These are phyloP conservation scores for Tulasnella sp. DNA, from an alignment of 768 basidiomycete genomes.

Conservation along the genomic window DNA sequence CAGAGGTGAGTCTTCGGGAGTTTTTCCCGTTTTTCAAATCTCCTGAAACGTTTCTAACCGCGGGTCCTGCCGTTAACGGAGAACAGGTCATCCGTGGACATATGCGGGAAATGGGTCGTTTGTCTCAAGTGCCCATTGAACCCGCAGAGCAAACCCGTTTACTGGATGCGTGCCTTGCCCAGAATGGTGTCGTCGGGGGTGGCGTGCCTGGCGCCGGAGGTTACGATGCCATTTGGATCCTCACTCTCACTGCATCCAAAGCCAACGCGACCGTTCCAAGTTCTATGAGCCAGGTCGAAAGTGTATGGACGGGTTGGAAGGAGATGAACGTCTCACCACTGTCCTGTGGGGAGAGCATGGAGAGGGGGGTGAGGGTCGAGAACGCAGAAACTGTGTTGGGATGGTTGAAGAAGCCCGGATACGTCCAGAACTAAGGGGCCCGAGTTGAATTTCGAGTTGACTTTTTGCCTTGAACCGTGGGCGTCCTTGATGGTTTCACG, in stretches of 20 bases:
- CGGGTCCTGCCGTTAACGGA: not conserved
- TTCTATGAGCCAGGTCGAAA: constrained; percentile 60
- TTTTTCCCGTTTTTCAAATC: not conserved
- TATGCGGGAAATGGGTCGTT: constrained; percentile 80
- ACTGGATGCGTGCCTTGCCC: constrained; percentile 67
- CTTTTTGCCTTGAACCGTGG: not conserved
- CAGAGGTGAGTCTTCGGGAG: constrained; percentile 49
- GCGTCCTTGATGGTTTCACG: not conserved
- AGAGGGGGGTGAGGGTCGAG: constrained; percentile 63
- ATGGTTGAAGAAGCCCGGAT: not conserved
- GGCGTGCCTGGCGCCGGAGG: constrained; percentile 98
- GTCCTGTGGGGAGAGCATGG: constrained; percentile 62
- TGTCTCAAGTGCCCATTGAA: constrained; percentile 81
- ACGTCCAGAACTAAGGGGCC: not conserved
- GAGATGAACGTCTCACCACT: constrained; percentile 67
- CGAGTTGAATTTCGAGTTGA: too few relatives aligned
- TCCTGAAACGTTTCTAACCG: not conserved
- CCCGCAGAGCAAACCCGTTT: constrained; percentile 81
- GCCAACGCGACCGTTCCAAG: constrained; percentile 30
- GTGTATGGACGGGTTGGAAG: constrained; percentile 61
- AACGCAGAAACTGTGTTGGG: constrained; percentile 34
- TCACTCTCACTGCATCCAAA: constrained; percentile 56
- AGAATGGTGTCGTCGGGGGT: constrained; percentile 85
- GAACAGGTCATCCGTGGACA: constrained; percentile 64
- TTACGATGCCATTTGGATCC: constrained; percentile 93